Percentiles rank a stretch among this genome's conserved stretches.
phyloP scores from a whole-genome alignment of 2,329 filamentous ascomycete genomes.

The Pseudogymnoascus sp. region DNA sequence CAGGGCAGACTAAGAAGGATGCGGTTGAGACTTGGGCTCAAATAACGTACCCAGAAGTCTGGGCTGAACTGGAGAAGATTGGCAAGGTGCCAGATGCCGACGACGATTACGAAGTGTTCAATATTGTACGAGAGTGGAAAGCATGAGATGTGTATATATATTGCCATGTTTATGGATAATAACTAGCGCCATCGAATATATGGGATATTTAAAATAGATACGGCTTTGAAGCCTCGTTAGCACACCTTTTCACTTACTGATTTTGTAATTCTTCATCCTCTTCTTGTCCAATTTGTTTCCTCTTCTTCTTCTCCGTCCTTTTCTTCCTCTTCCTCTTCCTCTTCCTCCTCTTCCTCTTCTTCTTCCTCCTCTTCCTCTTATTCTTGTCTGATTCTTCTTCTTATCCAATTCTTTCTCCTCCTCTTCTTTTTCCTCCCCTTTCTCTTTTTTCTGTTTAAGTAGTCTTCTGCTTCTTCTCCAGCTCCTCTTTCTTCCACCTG shows the following conservation, averaged over 20 bases:
- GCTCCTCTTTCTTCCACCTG: background rate
- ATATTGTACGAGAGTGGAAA: slow-evolving; percentile 17
- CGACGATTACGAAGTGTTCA: slow-evolving; percentile 22
- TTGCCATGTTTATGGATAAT: background rate
- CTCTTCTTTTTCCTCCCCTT: background rate
- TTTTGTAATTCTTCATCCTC: background rate
- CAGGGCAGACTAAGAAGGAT: slow-evolving; percentile 54
- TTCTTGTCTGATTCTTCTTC: too few species aligned
- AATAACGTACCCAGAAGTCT: slow-evolving; percentile 56
- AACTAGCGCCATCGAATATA: background rate
- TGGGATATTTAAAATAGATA: background rate
- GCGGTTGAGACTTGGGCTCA: slow-evolving; percentile 68
- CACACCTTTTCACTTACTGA: background rate
- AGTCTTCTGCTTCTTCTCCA: background rate
- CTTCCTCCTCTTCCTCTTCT: too few species aligned
- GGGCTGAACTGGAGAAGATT: slow-evolving; percentile 47
- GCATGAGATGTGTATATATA: slow-evolving; percentile 10
- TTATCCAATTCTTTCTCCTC: background rate
- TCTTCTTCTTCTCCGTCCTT: too few species aligned
- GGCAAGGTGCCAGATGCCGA: slow-evolving; percentile 19
- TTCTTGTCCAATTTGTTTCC: background rate
- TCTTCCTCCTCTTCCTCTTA: too few species aligned
- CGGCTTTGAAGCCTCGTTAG: background rate
- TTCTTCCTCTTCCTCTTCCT: too few species aligned
- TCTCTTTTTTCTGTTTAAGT: too few species aligned